A percentile compares a stretch with the other conserved stretches of the same genome.
These are phyloP conservation scores for Verticillium albo-atrum DNA, from an alignment of 2,329 filamentous ascomycete genomes.

Conservation along the genomic window DNA sequence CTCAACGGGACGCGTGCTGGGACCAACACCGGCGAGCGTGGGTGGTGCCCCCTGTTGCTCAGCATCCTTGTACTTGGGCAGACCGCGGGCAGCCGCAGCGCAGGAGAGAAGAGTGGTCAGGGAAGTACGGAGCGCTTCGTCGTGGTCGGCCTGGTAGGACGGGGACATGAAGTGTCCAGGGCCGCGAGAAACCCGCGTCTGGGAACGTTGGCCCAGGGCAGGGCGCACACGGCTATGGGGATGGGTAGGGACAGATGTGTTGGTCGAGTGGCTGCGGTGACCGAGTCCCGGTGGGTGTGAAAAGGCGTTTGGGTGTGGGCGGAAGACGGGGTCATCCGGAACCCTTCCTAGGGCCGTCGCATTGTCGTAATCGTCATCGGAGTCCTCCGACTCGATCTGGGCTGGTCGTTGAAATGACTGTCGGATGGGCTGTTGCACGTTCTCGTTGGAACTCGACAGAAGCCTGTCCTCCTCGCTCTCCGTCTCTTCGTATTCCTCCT, in stretches of 20 bases:
- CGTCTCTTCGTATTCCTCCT: conserved; percentile 92
- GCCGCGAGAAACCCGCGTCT: conserved; percentile 39
- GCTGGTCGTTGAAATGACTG: conserved; percentile 20
- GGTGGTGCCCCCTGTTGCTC: conserved; percentile 23
- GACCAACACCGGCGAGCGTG: conserved; percentile 33
- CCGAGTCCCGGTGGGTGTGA: conserved; percentile 66
- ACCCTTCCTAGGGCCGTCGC: conserved; percentile 71
- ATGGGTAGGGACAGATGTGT: conserved; percentile 43
- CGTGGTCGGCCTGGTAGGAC: conserved; percentile 79
- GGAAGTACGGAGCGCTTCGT: conserved; percentile 86
- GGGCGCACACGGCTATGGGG: conserved; percentile 46
- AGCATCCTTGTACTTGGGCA: conserved; percentile 59
- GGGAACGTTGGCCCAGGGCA: conserved; percentile 42
- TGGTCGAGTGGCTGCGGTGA: conserved; percentile 45
- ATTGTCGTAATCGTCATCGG: conserved; percentile 64
- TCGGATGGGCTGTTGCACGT: conserved; percentile 28
- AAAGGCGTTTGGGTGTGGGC: conserved; percentile 88
- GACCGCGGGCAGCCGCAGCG: conserved; percentile 79
- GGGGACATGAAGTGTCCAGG: conserved; percentile 65
- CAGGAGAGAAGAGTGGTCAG: conserved; percentile 96
- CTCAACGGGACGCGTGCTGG: conserved; percentile 51
- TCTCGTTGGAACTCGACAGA: conserved; percentile 56
- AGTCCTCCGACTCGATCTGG: conserved; percentile 41
- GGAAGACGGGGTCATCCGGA: conserved; percentile 57
- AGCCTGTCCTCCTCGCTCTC: conserved; percentile 80